Conservation (phyloP, 495 filamentous ascomycete species). For the Hapsidospora chrysogenum region DNA sequence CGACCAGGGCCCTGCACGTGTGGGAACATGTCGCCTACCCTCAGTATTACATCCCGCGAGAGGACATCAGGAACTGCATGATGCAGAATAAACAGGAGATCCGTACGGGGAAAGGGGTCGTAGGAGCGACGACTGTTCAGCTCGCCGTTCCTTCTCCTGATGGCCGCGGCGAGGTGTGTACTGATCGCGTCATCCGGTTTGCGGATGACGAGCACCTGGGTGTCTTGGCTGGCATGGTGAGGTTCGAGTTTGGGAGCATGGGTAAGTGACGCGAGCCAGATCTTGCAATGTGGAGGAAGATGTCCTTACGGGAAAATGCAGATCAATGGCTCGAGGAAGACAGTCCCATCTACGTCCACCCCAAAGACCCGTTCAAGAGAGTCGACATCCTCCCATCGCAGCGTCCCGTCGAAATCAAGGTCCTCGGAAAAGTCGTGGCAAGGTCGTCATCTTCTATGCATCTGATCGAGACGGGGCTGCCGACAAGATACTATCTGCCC, state of each 20-base stretch:
- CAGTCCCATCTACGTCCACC: conserved; percentile 34
- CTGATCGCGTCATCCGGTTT: conserved; percentile 2
- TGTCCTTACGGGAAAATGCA: too few relatives aligned
- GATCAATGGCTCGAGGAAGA: conserved; percentile 29
- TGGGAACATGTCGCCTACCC: conserved; percentile 20
- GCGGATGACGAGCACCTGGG: neutral
- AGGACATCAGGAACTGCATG: neutral
- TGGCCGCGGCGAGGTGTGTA: neutral
- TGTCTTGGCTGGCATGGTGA: neutral
- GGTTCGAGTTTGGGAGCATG: conserved; percentile 3
- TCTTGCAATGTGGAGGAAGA: too few relatives aligned
- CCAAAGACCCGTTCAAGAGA: conserved; percentile 46
- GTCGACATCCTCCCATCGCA: conserved; percentile 35
- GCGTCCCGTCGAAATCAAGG: conserved; percentile 26
- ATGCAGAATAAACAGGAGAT: neutral
- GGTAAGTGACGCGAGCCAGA: too few relatives aligned
- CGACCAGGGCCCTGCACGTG: conserved; percentile 13
- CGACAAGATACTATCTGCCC: conserved; percentile 35
- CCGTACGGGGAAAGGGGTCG: neutral
- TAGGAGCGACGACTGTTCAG: neutral
- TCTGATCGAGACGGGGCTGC: conserved; percentile 33
- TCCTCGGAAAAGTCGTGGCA: conserved; percentile 30
- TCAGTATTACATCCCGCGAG: conserved; percentile 9
- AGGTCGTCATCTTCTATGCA: conserved; percentile 17
- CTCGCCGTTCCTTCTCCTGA: neutral